Evolutionary conservation across 805 yeast genomes (phyloP).

Genomic region (Metschnikowia arizonensis): DNA sequence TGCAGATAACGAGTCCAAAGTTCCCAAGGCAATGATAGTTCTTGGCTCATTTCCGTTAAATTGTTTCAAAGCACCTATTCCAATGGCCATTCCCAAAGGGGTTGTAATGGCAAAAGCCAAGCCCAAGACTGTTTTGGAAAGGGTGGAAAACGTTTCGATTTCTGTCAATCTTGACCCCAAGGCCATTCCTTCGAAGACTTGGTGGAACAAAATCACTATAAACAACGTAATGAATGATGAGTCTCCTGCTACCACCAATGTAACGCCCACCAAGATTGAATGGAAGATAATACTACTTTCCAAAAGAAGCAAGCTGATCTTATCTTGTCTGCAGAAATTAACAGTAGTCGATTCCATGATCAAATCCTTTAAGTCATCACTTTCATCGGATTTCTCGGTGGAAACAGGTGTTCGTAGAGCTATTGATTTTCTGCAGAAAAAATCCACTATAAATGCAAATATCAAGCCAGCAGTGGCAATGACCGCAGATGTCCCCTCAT

Average conservation of each 20-base stretch:
- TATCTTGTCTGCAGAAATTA: neutral
- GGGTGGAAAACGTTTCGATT: constrained; percentile 15
- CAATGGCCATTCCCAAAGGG: constrained; percentile 73
- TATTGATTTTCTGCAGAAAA: constrained; percentile 6
- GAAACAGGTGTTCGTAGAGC: neutral
- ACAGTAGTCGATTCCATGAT: neutral
- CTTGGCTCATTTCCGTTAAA: constrained; percentile 28
- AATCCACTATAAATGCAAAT: constrained; percentile 24
- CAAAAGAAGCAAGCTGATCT: constrained; percentile 13
- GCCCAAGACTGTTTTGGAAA: constrained; percentile 4
- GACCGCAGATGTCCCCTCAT: constrained; percentile 26
- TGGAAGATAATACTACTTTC: constrained; percentile 30
- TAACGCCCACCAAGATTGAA: constrained; percentile 26
- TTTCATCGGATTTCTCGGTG: neutral
- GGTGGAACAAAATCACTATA: constrained; percentile 28
- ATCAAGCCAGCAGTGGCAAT: constrained; percentile 29
- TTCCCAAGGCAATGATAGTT: constrained; percentile 31
- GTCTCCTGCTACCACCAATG: constrained; percentile 26
- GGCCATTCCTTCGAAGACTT: constrained; percentile 28
- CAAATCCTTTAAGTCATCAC: neutral
- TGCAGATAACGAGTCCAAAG: constrained; percentile 32
- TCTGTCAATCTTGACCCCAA: constrained; percentile 25
- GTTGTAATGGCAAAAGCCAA: constrained; percentile 41
- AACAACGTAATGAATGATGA: constrained; percentile 23
- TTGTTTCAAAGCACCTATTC: constrained; percentile 53